These are phyloP conservation scores for Sedum album DNA, from an alignment of 164 flowering plant species.

Conservation along the genomic window DNA sequence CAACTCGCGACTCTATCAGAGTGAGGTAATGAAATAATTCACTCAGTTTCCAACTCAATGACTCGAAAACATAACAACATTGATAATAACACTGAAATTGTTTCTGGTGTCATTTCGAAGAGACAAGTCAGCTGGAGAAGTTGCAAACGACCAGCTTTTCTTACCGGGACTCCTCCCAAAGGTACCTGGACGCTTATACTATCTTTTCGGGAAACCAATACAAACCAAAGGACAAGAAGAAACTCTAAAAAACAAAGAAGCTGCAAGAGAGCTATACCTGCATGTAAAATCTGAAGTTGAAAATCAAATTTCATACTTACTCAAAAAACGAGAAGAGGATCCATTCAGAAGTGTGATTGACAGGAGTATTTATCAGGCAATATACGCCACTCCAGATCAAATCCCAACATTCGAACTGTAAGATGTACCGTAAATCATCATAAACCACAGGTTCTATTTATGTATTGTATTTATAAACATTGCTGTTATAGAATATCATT, in stretches of 20 bases:
- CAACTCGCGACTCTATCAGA: slow-evolving; percentile 15
- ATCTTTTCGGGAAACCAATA: slow-evolving; percentile 77
- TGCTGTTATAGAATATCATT: neutral
- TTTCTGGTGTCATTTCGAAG: slow-evolving; percentile 16
- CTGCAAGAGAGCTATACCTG: slow-evolving; percentile 53
- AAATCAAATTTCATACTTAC: slow-evolving; percentile 35
- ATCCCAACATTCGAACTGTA: slow-evolving; percentile 13
- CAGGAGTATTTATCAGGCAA: slow-evolving; percentile 34
- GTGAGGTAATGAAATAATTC: slow-evolving; percentile 35
- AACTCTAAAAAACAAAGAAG: slow-evolving; percentile 10
- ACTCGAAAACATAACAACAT: neutral
- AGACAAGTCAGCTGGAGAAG: slow-evolving; percentile 39
- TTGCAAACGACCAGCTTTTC: slow-evolving; percentile 36
- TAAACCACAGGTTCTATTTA: neutral
- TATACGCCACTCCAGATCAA: slow-evolving; percentile 11
- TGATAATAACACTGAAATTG: neutral
- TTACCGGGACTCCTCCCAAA: slow-evolving; percentile 64
- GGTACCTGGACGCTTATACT: slow-evolving; percentile 79
- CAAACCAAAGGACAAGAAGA: slow-evolving; percentile 48
- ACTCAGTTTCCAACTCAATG: neutral
- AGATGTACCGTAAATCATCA: neutral
- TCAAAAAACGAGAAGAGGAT: slow-evolving; percentile 70
- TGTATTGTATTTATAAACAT: slow-evolving; percentile 2
- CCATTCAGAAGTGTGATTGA: slow-evolving; percentile 58
- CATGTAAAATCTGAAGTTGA: slow-evolving; percentile 62